These are phyloP conservation scores for Adansonia digitata DNA, from an alignment of 345 rosid genomes.

Conservation along the genomic window DNA sequence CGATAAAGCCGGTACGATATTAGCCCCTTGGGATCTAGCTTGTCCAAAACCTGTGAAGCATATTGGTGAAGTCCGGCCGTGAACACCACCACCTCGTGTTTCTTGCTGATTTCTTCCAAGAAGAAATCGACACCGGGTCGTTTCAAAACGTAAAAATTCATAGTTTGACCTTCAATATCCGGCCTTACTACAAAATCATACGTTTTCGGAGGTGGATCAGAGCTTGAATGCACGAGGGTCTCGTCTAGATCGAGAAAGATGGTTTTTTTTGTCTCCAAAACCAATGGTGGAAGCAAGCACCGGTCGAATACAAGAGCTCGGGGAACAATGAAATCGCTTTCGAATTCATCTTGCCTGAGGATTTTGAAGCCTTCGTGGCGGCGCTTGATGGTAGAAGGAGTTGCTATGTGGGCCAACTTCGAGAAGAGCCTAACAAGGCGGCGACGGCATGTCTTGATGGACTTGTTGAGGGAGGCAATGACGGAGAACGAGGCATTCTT, in stretches of 20 bases:
- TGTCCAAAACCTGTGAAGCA: constrained; percentile 69
- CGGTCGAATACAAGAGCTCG: constrained; percentile 31
- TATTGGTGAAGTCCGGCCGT: constrained; percentile 84
- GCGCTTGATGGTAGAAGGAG: constrained; percentile 25
- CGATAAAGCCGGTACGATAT: constrained; percentile 67
- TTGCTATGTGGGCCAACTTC: constrained; percentile 36
- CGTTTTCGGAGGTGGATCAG: constrained; percentile 56
- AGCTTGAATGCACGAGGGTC: constrained; percentile 72
- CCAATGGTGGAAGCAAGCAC: constrained; percentile 34
- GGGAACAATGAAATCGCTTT: constrained; percentile 15
- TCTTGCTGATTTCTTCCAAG: constrained; percentile 44
- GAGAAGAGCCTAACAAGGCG: constrained; percentile 65
- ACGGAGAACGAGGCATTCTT: constrained; percentile 37
- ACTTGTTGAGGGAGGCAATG: constrained; percentile 56
- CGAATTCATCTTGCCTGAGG: constrained; percentile 28
- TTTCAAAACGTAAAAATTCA: constrained; percentile 72
- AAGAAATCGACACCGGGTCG: constrained; percentile 82
- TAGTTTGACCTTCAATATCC: constrained; percentile 47
- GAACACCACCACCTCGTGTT: constrained; percentile 74
- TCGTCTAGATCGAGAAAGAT: constrained; percentile 91
- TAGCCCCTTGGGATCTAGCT: constrained; percentile 46
- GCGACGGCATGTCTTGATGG: constrained; percentile 53
- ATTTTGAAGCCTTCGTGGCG: constrained; percentile 51
- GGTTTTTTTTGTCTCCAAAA: constrained; percentile 37
- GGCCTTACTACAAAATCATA: constrained; percentile 71